A percentile compares a stretch with the other conserved stretches of the same genome.
phyloP scores from a whole-genome alignment of 1,284 basidiomycete genomes.

The Rhodotorula sp. region DNA sequence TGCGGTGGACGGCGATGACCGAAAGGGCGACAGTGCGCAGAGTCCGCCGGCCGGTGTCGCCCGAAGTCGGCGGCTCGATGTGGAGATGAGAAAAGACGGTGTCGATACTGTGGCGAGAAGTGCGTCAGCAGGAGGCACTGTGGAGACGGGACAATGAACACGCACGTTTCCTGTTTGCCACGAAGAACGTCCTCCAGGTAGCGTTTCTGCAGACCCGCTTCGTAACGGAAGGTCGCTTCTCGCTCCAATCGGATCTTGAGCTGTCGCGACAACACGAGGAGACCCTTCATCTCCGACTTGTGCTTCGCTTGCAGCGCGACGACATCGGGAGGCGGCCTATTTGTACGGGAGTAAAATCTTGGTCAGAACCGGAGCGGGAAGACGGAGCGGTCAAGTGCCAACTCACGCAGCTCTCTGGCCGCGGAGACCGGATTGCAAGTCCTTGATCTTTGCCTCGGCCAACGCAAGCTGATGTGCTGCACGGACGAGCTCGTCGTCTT shows the following conservation, averaged over 20 bases:
- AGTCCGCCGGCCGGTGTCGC: neutral
- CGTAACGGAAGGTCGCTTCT: constrained; percentile 75
- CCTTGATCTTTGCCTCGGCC: constrained; percentile 56
- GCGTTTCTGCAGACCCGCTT: constrained; percentile 80
- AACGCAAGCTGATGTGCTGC: constrained; percentile 65
- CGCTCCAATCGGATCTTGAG: constrained; percentile 86
- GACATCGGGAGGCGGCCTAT: constrained; percentile 41
- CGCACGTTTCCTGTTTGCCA: constrained; percentile 41
- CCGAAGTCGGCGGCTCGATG: constrained; percentile 1
- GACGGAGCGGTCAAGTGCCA: neutral
- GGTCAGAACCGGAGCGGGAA: neutral
- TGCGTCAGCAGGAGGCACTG: constrained; percentile 17
- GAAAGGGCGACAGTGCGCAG: constrained; percentile 36
- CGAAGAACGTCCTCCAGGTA: constrained; percentile 54
- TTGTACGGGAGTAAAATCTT: constrained; percentile 21
- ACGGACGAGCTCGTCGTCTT: constrained; percentile 58
- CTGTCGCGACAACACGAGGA: constrained; percentile 84
- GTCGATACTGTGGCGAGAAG: constrained; percentile 15
- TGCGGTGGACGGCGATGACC: constrained; percentile 37
- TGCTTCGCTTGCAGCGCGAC: constrained; percentile 56
- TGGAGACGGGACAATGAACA: fast-evolving
- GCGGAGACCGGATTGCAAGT: constrained; percentile 54
- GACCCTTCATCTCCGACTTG: constrained; percentile 79
- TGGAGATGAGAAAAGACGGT: constrained; percentile 3
- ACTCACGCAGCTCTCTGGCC: neutral